These are phyloP conservation scores for Elongisporangium prolatum DNA, from an alignment of 352 stramenopile species.

Conservation along the genomic window DNA sequence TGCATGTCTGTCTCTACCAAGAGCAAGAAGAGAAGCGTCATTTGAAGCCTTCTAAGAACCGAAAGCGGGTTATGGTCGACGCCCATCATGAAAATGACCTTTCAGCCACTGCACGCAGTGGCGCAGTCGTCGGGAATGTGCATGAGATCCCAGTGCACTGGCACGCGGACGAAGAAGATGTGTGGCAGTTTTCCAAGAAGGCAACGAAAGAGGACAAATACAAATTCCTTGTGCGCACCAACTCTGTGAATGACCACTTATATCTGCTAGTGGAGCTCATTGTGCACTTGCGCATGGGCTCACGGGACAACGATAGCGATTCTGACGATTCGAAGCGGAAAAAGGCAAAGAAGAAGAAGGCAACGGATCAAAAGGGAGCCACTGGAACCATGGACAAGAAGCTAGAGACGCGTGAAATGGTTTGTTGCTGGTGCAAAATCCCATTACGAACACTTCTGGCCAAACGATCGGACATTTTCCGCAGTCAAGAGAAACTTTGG, in stretches of 20 bases:
- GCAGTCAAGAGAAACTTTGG: conserved; percentile 52
- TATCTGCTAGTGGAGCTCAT: conserved; percentile 76
- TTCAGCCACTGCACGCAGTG: conserved; percentile 9
- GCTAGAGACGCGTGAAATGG: conserved; percentile 47
- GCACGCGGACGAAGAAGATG: conserved; percentile 63
- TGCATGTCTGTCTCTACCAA: conserved; percentile 76
- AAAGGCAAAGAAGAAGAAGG: conserved; percentile 1
- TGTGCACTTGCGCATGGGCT: conserved; percentile 41
- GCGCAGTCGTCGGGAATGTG: conserved; percentile 64
- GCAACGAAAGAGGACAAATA: conserved; percentile 76
- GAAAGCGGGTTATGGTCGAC: conserved; percentile 1
- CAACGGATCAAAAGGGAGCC: conserved; percentile 8
- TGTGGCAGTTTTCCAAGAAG: conserved; percentile 79
- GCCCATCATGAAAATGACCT: conserved; percentile 1
- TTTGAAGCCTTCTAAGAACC: conserved; percentile 7
- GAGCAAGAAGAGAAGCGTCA: conserved; percentile 35
- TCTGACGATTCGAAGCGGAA: neutral
- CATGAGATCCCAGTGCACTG: conserved; percentile 75
- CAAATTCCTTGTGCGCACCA: conserved; percentile 78
- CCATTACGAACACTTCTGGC: conserved; percentile 47
- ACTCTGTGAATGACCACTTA: conserved; percentile 59
- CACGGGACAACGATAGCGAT: conserved; percentile 15
- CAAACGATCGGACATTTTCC: conserved; percentile 38
- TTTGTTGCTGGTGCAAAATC: conserved; percentile 78
- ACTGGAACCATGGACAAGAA: neutral